Evolutionary conservation across 2,329 filamentous ascomycete genomes (phyloP).

Genomic region (Aspergillus ochraceus): DNA sequence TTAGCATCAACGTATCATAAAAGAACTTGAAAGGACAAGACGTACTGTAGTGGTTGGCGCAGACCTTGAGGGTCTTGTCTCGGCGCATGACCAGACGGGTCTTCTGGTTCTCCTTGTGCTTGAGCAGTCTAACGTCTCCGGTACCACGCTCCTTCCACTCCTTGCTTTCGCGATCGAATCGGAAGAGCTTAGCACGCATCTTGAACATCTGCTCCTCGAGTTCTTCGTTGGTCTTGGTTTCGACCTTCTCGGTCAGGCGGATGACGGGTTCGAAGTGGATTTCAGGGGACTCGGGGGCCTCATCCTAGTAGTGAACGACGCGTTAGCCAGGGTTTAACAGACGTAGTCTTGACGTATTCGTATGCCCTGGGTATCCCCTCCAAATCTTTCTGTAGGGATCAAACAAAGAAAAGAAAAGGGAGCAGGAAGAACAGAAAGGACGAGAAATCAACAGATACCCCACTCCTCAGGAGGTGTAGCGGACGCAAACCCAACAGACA

Average conservation of each 20-base stretch:
- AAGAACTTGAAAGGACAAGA: conserved; percentile 16
- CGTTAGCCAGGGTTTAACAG: background rate
- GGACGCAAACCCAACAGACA: background rate
- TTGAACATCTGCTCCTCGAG: conserved; percentile 97
- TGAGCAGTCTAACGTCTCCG: conserved; percentile 91
- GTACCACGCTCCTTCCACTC: conserved; percentile 99
- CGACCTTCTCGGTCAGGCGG: conserved; percentile 93
- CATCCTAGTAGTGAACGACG: conserved; percentile 52
- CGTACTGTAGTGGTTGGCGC: conserved; percentile 99
- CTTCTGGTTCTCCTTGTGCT: conserved; percentile 99
- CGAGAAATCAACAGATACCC: background rate
- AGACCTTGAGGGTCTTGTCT: conserved; percentile 99
- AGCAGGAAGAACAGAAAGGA: too few species aligned
- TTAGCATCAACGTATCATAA: conserved; percentile 16
- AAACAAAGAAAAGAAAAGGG: too few species aligned
- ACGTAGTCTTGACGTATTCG: background rate
- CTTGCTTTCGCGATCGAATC: conserved; percentile 85
- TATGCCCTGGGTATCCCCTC: too few species aligned
- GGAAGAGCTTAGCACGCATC: conserved; percentile 99
- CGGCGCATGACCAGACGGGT: conserved; percentile 96
- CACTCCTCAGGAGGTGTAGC: background rate
- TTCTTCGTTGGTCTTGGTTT: conserved; percentile 98
- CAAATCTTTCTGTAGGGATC: too few species aligned
- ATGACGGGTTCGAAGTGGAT: conserved; percentile 98
- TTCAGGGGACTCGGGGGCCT: conserved; percentile 82